These are phyloP conservation scores for Endoconidiophora laricicola DNA, from an alignment of 2,329 filamentous ascomycete genomes.

Conservation along the genomic window DNA sequence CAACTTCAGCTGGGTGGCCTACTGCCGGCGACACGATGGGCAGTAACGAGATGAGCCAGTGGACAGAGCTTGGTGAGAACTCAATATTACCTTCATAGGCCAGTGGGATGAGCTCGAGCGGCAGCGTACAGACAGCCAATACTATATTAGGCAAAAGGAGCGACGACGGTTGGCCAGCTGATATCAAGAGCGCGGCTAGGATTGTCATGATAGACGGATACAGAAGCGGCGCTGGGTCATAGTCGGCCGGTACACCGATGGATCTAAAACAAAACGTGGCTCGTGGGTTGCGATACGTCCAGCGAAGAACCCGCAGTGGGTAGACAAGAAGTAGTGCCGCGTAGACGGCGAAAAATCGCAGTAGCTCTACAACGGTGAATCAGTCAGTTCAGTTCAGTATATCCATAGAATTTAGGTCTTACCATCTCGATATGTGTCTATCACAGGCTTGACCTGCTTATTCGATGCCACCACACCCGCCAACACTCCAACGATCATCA, in stretches of 20 bases:
- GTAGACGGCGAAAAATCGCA: conserved; percentile 23
- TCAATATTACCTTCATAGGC: background rate
- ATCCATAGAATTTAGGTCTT: background rate
- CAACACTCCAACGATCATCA: conserved; percentile 32
- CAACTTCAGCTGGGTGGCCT: conserved; percentile 4
- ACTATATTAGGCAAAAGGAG: conserved; percentile 64
- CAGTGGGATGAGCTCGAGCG: conserved; percentile 53
- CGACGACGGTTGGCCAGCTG: conserved; percentile 37
- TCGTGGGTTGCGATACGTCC: conserved; percentile 27
- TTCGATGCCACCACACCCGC: conserved; percentile 33
- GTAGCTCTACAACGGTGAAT: conserved; percentile 24
- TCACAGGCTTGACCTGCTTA: conserved; percentile 20
- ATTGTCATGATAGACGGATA: conserved; percentile 68
- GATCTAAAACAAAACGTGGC: conserved; percentile 23
- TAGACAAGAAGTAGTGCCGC: conserved; percentile 33
- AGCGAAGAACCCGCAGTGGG: conserved; percentile 39
- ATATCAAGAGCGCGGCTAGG: conserved; percentile 59
- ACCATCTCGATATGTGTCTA: background rate
- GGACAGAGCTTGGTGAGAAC: conserved; percentile 28
- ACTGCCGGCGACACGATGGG: conserved; percentile 34
- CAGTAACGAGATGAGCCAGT: conserved; percentile 62
- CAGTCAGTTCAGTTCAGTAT: background rate
- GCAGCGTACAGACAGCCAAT: conserved; percentile 63
- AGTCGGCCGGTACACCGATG: conserved; percentile 49
- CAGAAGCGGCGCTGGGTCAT: conserved; percentile 81